Percentiles rank a stretch among this genome's conserved stretches.
Conservation (phyloP, 2,329 filamentous ascomycete species). For the Penicillium hordei region DNA sequence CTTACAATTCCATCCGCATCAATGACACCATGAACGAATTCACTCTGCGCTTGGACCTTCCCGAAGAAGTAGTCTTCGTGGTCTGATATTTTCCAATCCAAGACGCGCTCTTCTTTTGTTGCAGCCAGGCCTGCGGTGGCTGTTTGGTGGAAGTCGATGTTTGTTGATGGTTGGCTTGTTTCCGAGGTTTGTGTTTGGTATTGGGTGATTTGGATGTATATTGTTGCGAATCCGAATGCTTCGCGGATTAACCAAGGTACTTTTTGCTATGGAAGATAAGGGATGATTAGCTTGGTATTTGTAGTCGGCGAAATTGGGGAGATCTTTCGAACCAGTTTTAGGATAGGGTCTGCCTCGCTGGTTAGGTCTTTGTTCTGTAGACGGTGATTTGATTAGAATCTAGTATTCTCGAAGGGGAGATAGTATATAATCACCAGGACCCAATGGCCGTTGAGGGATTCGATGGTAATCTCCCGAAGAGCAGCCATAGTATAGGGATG, state of each 20-base stretch:
- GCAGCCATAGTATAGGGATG: background rate
- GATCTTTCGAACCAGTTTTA: background rate
- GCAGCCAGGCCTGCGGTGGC: background rate
- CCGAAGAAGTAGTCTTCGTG: conserved; percentile 9
- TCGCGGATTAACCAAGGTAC: conserved; percentile 3
- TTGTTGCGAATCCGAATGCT: conserved; percentile 2
- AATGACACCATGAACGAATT: background rate
- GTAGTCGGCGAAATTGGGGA: background rate
- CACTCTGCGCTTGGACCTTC: background rate
- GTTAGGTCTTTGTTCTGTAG: conserved; percentile 4
- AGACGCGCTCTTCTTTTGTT: background rate
- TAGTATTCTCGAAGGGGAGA: background rate
- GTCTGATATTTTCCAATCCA: background rate
- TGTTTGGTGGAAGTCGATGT: conserved; percentile 2
- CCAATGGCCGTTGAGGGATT: conserved; percentile 2
- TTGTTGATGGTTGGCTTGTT: background rate
- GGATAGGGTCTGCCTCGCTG: background rate
- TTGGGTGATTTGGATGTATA: conserved; percentile 2
- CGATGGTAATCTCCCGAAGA: background rate
- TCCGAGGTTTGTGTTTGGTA: background rate
- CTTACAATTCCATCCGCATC: background rate
- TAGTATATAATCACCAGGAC: background rate
- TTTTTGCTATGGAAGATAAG: background rate
- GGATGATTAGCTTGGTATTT: background rate
- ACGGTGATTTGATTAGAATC: background rate